Evolutionary conservation across 495 filamentous ascomycete genomes (phyloP).

Genomic region (Cudoniella acicularis): DNA sequence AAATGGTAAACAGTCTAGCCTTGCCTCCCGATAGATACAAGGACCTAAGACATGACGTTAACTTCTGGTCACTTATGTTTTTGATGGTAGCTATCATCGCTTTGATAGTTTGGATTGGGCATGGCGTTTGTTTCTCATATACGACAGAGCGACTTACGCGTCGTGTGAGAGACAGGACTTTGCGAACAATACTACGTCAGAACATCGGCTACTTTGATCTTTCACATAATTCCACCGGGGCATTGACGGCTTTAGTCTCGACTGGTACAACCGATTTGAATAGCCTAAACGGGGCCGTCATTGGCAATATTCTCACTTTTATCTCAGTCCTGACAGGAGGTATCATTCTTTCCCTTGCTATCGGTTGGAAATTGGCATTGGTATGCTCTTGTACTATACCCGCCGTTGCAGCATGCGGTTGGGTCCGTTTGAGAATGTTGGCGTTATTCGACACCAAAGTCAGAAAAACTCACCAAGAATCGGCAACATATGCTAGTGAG

Average conservation of each 20-base stretch:
- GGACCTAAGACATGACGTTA: conserved; percentile 13
- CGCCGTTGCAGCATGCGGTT: conserved; percentile 1
- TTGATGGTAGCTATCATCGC: conserved; percentile 42
- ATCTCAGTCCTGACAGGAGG: conserved; percentile 47
- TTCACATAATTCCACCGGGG: conserved; percentile 55
- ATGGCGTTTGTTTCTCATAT: conserved; percentile 39
- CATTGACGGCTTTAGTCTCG: conserved; percentile 54
- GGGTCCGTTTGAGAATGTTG: conserved; percentile 1
- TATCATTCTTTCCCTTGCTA: conserved; percentile 45
- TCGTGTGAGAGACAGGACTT: conserved; percentile 45
- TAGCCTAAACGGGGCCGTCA: conserved; percentile 5
- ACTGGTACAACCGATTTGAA: conserved; percentile 52
- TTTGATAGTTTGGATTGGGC: conserved; percentile 31
- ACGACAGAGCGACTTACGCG: conserved; percentile 48
- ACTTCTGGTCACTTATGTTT: conserved; percentile 37
- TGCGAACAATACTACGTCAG: conserved; percentile 51
- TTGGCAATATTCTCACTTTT: conserved; percentile 32
- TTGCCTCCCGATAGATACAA: not conserved
- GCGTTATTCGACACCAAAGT: conserved; percentile 38
- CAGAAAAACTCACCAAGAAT: conserved; percentile 7
- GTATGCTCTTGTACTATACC: conserved; percentile 49
- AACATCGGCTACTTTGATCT: conserved; percentile 62
- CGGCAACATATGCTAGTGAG: conserved; percentile 51
- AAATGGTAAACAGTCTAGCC: conserved; percentile 3
- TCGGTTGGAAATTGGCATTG: conserved; percentile 61